phyloP scores from a whole-genome alignment of 2,329 filamentous ascomycete genomes.

The Tothia fuscella region DNA sequence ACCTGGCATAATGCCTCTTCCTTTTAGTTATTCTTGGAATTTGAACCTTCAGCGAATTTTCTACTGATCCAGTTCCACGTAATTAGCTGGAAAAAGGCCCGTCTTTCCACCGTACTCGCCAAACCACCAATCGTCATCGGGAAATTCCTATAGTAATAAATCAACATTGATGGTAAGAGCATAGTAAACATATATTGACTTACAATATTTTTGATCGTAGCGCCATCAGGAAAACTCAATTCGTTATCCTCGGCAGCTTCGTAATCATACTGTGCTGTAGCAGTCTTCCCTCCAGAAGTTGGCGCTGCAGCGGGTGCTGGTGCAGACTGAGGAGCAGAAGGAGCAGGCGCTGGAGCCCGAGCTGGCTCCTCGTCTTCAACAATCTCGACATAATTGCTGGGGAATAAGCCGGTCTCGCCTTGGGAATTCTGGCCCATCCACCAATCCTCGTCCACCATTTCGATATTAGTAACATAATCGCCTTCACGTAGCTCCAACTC shows the following conservation, averaged over 20 bases:
- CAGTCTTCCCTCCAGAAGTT: constrained; percentile 46
- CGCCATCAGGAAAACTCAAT: constrained; percentile 78
- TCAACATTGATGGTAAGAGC: neutral
- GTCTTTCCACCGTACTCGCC: constrained; percentile 68
- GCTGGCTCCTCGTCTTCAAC: constrained; percentile 48
- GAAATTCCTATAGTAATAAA: constrained; percentile 58
- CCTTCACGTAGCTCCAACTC: constrained; percentile 86
- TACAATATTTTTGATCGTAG: constrained; percentile 66
- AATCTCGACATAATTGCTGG: constrained; percentile 91
- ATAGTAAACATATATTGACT: neutral
- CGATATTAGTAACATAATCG: constrained; percentile 78
- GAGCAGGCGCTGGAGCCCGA: constrained; percentile 23
- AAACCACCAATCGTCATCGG: constrained; percentile 98
- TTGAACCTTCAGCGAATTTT: too few species aligned
- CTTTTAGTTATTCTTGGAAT: too few species aligned
- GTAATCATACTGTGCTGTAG: constrained; percentile 86
- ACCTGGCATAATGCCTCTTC: too few species aligned
- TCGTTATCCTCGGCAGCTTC: constrained; percentile 92
- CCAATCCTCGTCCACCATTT: constrained; percentile 98
- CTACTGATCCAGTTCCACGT: constrained; percentile 36
- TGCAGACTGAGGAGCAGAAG: constrained; percentile 24
- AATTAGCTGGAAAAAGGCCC: constrained; percentile 62
- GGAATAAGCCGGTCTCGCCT: constrained; percentile 84
- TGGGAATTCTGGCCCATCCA: constrained; percentile 86
- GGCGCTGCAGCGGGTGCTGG: constrained; percentile 19